Percentiles rank a stretch among this genome's conserved stretches.
These are phyloP conservation scores for Penicillium sp. DNA, from an alignment of 2,329 filamentous ascomycete genomes.

Conservation along the genomic window DNA sequence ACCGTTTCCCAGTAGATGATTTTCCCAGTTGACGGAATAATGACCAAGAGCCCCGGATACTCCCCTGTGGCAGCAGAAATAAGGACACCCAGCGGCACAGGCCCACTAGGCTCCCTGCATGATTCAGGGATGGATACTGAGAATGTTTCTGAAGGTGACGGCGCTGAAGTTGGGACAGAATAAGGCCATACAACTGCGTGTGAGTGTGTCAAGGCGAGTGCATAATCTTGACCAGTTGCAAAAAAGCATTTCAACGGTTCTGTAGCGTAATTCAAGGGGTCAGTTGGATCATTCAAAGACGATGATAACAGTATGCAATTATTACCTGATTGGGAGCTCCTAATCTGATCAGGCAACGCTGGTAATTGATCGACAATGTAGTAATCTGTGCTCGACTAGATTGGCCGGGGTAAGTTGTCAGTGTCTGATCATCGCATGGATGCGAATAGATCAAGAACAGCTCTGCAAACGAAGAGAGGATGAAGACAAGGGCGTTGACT, in stretches of 20 bases:
- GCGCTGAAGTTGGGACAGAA: conserved; percentile 45
- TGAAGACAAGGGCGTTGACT: conserved; percentile 2
- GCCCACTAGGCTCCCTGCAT: conserved; percentile 65
- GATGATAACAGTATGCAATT: conserved; percentile 3
- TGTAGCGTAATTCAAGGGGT: conserved; percentile 33
- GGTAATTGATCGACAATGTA: conserved; percentile 85
- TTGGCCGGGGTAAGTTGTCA: background rate
- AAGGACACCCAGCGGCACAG: conserved; percentile 78
- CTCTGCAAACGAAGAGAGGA: background rate
- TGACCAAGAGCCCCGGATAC: conserved; percentile 81
- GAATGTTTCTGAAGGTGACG: conserved; percentile 63
- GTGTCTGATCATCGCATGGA: background rate
- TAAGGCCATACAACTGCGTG: conserved; percentile 93
- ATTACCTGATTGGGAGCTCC: conserved; percentile 64
- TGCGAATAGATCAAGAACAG: background rate
- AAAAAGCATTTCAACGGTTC: conserved; percentile 67
- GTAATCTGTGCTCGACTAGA: conserved; percentile 76
- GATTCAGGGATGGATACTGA: conserved; percentile 76
- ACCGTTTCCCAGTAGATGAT: conserved; percentile 96
- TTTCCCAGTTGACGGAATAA: conserved; percentile 80
- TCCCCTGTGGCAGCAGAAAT: conserved; percentile 76
- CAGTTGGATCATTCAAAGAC: conserved; percentile 4
- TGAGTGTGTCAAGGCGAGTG: conserved; percentile 75
- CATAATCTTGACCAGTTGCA: conserved; percentile 67
- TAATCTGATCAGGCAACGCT: conserved; percentile 75